phyloP scores from a whole-genome alignment of 768 basidiomycete species.

The Russula compacta region DNA sequence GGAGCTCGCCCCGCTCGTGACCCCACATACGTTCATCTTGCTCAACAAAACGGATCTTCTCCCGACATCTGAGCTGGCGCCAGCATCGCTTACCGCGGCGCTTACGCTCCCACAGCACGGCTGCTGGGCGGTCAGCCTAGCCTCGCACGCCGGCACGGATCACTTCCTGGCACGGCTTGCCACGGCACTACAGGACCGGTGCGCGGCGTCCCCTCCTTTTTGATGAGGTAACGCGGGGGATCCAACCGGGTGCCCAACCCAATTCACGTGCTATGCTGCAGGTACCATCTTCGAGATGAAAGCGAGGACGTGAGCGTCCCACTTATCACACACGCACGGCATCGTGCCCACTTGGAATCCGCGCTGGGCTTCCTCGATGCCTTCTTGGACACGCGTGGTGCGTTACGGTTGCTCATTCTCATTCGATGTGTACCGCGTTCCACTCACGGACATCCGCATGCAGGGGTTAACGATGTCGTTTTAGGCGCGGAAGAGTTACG shows the following conservation, averaged over 20 bases:
- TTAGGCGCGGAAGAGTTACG: slow-evolving; percentile 81
- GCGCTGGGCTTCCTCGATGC: slow-evolving; percentile 53
- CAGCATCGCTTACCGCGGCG: neutral
- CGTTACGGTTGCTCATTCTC: slow-evolving; percentile 9
- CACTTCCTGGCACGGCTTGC: slow-evolving; percentile 55
- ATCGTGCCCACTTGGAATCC: slow-evolving; percentile 65
- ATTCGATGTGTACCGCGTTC: neutral
- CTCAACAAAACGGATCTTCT: slow-evolving; percentile 73
- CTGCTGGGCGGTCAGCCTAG: slow-evolving; percentile 67
- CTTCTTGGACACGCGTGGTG: slow-evolving; percentile 42
- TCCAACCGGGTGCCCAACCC: neutral
- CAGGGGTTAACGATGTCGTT: slow-evolving; percentile 65
- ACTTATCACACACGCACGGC: slow-evolving; percentile 70
- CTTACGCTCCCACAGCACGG: neutral
- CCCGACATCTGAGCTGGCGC: slow-evolving; percentile 8
- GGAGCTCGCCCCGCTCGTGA: slow-evolving; percentile 42
- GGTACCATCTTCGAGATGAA: slow-evolving; percentile 15
- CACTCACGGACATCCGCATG: neutral
- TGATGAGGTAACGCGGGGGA: neutral
- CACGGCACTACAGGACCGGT: slow-evolving; percentile 42
- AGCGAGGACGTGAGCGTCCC: slow-evolving; percentile 35
- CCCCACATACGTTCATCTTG: slow-evolving; percentile 53
- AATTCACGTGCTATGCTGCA: neutral
- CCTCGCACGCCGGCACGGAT: slow-evolving; percentile 44
- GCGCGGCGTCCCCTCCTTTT: slow-evolving; percentile 1